Evolutionary conservation across 2,329 filamentous ascomycete species (phyloP).

Genomic region (Phyllosticta citribraziliensis): DNA sequence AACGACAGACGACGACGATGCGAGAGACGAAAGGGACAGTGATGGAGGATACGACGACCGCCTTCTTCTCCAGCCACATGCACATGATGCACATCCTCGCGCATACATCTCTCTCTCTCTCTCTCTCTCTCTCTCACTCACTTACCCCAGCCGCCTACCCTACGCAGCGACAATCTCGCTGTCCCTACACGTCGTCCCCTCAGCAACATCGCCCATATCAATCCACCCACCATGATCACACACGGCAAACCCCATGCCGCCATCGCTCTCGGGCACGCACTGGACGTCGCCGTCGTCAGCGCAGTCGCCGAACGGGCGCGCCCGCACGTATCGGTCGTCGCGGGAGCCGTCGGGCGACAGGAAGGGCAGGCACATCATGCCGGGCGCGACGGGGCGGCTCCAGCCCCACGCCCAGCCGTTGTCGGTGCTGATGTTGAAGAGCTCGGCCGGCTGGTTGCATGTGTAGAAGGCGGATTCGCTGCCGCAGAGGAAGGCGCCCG

Average conservation of each 20-base stretch:
- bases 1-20: not conserved
- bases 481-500: constrained; percentile 32
- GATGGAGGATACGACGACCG: not conserved
- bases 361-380: constrained; percentile 28
- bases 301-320: constrained; percentile 20
- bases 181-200: constrained; percentile 5
- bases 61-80: not conserved
- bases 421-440: constrained; percentile 3
- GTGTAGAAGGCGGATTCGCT: constrained; percentile 25
- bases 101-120: not conserved
- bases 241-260: not conserved
- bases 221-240: constrained; percentile 10
- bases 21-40: not conserved
- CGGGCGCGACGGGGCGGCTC: constrained; percentile 22
- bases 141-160: not conserved
- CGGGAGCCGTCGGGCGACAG: constrained; percentile 16
- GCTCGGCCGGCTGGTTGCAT: constrained; percentile 19
- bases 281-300: constrained; percentile 13
- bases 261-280: constrained; percentile 11
- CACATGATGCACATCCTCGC: not conserved
- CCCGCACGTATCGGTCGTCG: constrained; percentile 23
- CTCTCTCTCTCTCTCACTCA: not conserved
- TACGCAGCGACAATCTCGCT: constrained; percentile 7
- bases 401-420: constrained; percentile 22
- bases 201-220: constrained; percentile 10